These are phyloP conservation scores for Cucurbita pepo DNA, from an alignment of 306 rosid species.

Conservation along the genomic window DNA sequence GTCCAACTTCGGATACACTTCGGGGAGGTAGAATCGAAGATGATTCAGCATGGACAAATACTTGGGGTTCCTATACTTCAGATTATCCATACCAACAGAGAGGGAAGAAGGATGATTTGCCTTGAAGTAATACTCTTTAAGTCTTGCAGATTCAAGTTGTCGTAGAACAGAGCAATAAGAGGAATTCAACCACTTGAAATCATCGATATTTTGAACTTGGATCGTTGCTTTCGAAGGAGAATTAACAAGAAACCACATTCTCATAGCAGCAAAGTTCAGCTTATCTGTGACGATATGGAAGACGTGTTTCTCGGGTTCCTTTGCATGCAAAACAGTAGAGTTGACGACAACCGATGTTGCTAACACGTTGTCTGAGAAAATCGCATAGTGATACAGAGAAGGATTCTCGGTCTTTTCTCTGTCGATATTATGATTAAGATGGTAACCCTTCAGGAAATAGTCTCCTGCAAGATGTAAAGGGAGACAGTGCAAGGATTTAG, in stretches of 20 bases:
- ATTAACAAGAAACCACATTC: constrained; percentile 85
- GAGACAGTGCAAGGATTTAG: constrained; percentile 81
- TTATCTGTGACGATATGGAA: constrained; percentile 91
- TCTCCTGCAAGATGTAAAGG: constrained; percentile 73
- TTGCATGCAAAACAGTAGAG: constrained; percentile 68
- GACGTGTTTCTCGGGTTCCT: constrained; percentile 80
- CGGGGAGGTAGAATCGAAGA: constrained; percentile 88
- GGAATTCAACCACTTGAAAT: constrained; percentile 94
- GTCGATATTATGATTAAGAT: constrained; percentile 31
- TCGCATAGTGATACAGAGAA: constrained; percentile 81
- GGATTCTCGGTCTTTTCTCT: constrained; percentile 59
- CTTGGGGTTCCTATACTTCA: constrained; percentile 89
- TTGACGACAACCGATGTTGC: constrained; percentile 94
- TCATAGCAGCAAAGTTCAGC: constrained; percentile 79
- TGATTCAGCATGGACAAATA: constrained; percentile 91
- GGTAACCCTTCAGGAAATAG: constrained; percentile 55
- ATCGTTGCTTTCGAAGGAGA: constrained; percentile 60
- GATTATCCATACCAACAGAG: constrained; percentile 67
- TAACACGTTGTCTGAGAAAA: constrained; percentile 85
- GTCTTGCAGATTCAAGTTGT: constrained; percentile 82
- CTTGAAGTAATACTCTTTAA: constrained; percentile 90
- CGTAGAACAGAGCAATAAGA: constrained; percentile 92
- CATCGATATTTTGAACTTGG: constrained; percentile 78
- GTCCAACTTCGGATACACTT: constrained; percentile 83
- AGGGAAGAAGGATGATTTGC: constrained; percentile 83